Evolutionary conservation across 1,139 yeast genomes (phyloP), one percentile per base, ranked within the genome.

Genomic region (Wickerhamiella pararugosa): DNA sequence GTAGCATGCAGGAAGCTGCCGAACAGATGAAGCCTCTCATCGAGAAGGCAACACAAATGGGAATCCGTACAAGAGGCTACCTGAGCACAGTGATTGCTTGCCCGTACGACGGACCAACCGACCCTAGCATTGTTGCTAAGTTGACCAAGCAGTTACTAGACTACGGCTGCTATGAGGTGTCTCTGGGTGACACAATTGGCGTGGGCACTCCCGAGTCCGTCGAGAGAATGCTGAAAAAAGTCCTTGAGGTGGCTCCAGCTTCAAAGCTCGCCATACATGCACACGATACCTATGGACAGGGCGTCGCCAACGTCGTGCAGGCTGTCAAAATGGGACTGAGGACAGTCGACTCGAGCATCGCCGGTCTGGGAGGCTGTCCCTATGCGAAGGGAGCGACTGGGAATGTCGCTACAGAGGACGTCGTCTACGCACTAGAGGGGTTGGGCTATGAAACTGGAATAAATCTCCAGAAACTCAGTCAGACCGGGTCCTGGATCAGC

Each of bases 331-430:
- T 57, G 57, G 64, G 64, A 2, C 43, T 60, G 28, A 46, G 62
- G 25, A 53, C 53, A 5, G 59, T 60, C 7, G 64, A 60, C 44
- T 45, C 58, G 30, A 54, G 59, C 25, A 61, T 59, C 0, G 62
- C 54, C 9, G 64, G 64, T 1, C 57, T 60, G 2, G 64, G 64
- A 21, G 64, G 64, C n/a, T 60, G 64, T 42, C 64, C 64, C 4
- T 60, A 57, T 41, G 63, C 64, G 27, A 59, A 57, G 43, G 64
- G 64, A 2, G 63, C 64, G 5, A 56, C 61, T 15, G 64, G 64
- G 15, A 60, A 60, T 40, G 62, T 60, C 3, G 52, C 62, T 4
- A 59, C 63, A 3, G 64, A 60, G 39, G 64, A 60, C 40, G 57
- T 60, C 2, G 60, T 58, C 10, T 60, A 60, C 42, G 56, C 60